Evolutionary conservation across 805 yeast species (phyloP).

Genomic region (Ogataea trehalophila): DNA sequence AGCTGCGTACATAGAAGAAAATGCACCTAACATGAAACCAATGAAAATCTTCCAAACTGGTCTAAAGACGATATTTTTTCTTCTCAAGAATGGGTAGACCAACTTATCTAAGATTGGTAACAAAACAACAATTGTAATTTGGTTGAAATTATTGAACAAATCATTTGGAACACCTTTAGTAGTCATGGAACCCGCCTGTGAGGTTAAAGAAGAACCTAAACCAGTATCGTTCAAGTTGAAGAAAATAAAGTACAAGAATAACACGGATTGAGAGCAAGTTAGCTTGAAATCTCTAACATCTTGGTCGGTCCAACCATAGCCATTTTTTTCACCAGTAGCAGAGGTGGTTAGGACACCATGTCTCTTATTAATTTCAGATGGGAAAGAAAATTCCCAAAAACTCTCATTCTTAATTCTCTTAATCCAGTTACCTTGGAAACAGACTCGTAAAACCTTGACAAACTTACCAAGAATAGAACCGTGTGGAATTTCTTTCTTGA

Average conservation of each 20-base stretch:
- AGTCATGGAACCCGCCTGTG: constrained; percentile 52
- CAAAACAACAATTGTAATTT: constrained; percentile 46
- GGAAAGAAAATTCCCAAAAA: constrained; percentile 49
- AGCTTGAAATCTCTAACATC: constrained; percentile 43
- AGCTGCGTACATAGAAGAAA: constrained; percentile 47
- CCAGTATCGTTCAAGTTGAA: constrained; percentile 43
- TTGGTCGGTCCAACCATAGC: constrained; percentile 35
- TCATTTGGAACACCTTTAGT: constrained; percentile 53
- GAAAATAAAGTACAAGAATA: constrained; percentile 39
- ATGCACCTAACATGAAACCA: constrained; percentile 44
- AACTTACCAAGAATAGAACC: constrained; percentile 46
- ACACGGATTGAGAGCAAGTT: constrained; percentile 40
- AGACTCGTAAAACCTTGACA: constrained; percentile 35
- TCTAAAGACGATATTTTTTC: constrained; percentile 36
- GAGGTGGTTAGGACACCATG: constrained; percentile 32
- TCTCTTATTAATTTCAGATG: constrained; percentile 38
- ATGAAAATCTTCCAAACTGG: constrained; percentile 41
- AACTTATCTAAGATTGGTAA: constrained; percentile 46
- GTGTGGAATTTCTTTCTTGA: constrained; percentile 32
- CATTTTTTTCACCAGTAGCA: constrained; percentile 28
- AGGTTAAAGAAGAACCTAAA: constrained; percentile 42
- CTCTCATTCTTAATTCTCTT: constrained; percentile 34
- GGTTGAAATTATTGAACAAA: constrained; percentile 50
- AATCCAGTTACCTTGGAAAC: constrained; percentile 40
- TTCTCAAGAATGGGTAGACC: constrained; percentile 45